Evolutionary conservation across 2,329 filamentous ascomycete genomes (phyloP), one percentile per base, ranked within the genome.

Genomic region (Hysterium pulicare): DNA sequence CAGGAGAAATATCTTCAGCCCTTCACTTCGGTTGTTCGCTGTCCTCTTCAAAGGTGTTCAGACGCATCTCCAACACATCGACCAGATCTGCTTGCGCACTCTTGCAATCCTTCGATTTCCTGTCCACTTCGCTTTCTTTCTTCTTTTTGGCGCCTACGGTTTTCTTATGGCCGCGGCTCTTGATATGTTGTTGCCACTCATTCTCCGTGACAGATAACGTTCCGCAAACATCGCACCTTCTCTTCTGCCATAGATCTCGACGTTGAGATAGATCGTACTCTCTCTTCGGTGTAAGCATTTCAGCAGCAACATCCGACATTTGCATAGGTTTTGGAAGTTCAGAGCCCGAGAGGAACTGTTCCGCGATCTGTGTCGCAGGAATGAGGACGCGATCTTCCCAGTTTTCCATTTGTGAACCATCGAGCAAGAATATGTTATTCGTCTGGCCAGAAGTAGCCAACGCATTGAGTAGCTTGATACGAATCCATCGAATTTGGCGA

Each of bases 401-500:
- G 1, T 67, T 58, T 0, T 71, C 57, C 2, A 83, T 71, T 51
- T 93, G 76, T 2, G 85, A 89, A 48, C 87, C 87, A 66, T 98
- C 88, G 1, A 97, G 69, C 2, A 97, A 68, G 61, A 87, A 97
- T 1, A 96, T 71, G 26, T 72, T 79, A 17, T 77, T 65, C 38
- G 72, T 67, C 13, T 74, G 67, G 2, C 69, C 73, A 26, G 78
- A 73, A 15, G 79, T 76, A 28, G 71, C 73, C 21, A 93, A 70
- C 1, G 83, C 80, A 8, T 84, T 82, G 32, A 93, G 76, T 20
- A 95, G 77, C 59, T 95, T 95, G 52, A 84, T 79, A 13, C 84
- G 79, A 42, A 97, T 94, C 89, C 90, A 98, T 45, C 84, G 81
- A 15, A 87, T 72, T 64, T 98, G 93, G 6, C 85, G 81, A 47